A percentile compares a stretch with the other conserved stretches of the same genome.
phyloP scores from a whole-genome alignment of 768 basidiomycete genomes.

The Rhizopogon roseolus region DNA sequence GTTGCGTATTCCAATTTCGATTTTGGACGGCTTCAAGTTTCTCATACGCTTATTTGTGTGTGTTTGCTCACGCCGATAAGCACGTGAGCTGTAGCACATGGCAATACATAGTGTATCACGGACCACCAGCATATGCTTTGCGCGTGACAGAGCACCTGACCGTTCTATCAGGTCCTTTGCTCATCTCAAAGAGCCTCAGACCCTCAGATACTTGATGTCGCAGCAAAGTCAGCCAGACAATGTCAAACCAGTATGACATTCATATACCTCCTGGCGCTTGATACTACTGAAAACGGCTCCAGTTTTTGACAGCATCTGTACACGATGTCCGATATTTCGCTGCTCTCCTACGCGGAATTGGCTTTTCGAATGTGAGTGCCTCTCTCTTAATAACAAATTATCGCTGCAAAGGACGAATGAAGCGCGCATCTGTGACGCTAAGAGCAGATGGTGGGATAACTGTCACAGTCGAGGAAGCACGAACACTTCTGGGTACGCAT shows the following conservation, averaged over 20 bases:
- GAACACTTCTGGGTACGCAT: slow-evolving; percentile 68
- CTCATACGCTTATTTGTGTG: too few relatives aligned
- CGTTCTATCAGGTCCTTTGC: neutral
- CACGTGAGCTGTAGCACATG: too few relatives aligned
- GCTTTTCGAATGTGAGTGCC: slow-evolving; percentile 66
- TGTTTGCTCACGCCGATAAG: too few relatives aligned
- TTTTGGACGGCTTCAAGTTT: too few relatives aligned
- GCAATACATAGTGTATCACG: too few relatives aligned
- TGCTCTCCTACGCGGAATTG: slow-evolving; percentile 75
- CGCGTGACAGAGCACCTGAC: slow-evolving; percentile 10
- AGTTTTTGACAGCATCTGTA: slow-evolving; percentile 68
- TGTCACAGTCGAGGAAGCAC: slow-evolving; percentile 81
- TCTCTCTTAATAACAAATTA: neutral
- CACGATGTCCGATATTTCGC: slow-evolving; percentile 82
- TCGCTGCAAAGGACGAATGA: slow-evolving; percentile 6
- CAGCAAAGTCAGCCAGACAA: slow-evolving; percentile 19
- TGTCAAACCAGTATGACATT: slow-evolving; percentile 14
- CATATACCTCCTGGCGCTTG: neutral
- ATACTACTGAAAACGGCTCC: neutral
- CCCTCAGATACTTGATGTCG: neutral
- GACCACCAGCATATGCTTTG: too few relatives aligned
- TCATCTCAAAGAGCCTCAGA: too few relatives aligned
- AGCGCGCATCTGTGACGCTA: slow-evolving; percentile 78
- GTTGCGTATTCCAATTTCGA: too few relatives aligned
- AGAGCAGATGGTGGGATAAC: slow-evolving; percentile 58